phyloP scores from a whole-genome alignment of 192 early-diverging fungal genomes.

The Coemansia reversa region DNA sequence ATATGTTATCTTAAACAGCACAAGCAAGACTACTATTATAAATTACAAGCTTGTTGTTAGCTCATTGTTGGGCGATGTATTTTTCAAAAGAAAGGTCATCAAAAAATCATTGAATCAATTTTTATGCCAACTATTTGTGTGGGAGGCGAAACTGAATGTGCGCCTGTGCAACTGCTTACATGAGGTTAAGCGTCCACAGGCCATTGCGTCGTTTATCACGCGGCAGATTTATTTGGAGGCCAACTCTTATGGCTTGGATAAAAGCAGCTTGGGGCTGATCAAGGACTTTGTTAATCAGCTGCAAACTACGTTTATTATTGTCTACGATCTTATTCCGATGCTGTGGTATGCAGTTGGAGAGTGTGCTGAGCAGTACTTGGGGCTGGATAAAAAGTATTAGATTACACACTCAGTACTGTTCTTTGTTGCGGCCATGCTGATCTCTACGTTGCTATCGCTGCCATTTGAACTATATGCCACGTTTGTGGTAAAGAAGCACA shows the following conservation, averaged over 20 bases:
- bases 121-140: too few relatives aligned
- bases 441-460: conserved; percentile 65
- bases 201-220: conserved; percentile 67
- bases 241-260: conserved; percentile 83
- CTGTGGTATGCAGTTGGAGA: conserved; percentile 67
- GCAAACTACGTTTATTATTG: conserved; percentile 66
- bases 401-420: conserved; percentile 84
- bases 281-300: conserved; percentile 61
- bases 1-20: too few relatives aligned
- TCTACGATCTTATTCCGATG: conserved; percentile 70
- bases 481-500: conserved; percentile 94
- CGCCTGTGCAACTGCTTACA: conserved; percentile 75
- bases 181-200: conserved; percentile 66
- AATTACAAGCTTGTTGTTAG: too few relatives aligned
- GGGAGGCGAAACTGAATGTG: conserved; percentile 80
- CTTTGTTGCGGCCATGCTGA: conserved; percentile 57
- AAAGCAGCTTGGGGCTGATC: conserved; percentile 75
- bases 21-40: too few relatives aligned
- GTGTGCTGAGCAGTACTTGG: conserved; percentile 52
- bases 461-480: conserved; percentile 86
- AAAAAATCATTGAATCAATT: too few relatives aligned
- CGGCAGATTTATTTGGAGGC: conserved; percentile 80
- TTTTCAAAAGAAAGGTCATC: too few relatives aligned
- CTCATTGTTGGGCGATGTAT: too few relatives aligned
- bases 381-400: conserved; percentile 69